Conservation (phyloP, 306 rosid genomes). For the Hylodesmum podocarpum region DNA sequence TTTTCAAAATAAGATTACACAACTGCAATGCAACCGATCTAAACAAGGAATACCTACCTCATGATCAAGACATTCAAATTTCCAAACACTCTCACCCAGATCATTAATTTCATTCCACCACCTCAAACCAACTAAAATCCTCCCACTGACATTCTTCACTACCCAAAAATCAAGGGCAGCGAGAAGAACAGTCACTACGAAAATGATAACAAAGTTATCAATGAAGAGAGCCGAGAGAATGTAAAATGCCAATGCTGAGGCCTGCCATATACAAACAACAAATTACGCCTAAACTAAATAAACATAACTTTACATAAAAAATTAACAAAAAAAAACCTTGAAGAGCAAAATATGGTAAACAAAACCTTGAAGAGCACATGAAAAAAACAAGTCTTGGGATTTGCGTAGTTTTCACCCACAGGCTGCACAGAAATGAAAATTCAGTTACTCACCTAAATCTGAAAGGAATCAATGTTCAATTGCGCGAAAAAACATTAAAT, state of each 20-base stretch:
- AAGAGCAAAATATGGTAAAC: not conserved
- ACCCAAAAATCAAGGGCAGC: conserved; percentile 99
- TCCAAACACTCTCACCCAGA: conserved; percentile 98
- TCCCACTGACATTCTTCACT: conserved; percentile 96
- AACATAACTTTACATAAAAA: conserved; percentile 5
- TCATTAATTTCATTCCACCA: conserved; percentile 99
- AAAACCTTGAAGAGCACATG: conserved; percentile 95
- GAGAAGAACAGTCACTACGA: conserved; percentile 95
- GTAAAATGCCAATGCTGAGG: conserved; percentile 91
- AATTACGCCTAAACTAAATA: not conserved
- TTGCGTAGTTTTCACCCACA: conserved; percentile 87
- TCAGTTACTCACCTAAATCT: not conserved
- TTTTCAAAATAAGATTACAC: conserved; percentile 12
- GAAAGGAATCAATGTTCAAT: not conserved
- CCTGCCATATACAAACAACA: conserved; percentile 53
- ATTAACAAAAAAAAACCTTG: too few relatives aligned
- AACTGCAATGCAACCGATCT: not conserved
- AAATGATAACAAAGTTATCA: conserved; percentile 89
- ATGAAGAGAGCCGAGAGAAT: conserved; percentile 86
- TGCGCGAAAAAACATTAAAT: not conserved
- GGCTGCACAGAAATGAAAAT: conserved; percentile 51
- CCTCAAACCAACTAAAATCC: conserved; percentile 95
- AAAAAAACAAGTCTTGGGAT: conserved; percentile 92
- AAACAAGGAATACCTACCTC: conserved; percentile 56
- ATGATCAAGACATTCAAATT: conserved; percentile 94